Evolutionary conservation across 139 green algal species (phyloP), one percentile per base, ranked within the genome.

Genomic region (Desmodesmus armatus): DNA sequence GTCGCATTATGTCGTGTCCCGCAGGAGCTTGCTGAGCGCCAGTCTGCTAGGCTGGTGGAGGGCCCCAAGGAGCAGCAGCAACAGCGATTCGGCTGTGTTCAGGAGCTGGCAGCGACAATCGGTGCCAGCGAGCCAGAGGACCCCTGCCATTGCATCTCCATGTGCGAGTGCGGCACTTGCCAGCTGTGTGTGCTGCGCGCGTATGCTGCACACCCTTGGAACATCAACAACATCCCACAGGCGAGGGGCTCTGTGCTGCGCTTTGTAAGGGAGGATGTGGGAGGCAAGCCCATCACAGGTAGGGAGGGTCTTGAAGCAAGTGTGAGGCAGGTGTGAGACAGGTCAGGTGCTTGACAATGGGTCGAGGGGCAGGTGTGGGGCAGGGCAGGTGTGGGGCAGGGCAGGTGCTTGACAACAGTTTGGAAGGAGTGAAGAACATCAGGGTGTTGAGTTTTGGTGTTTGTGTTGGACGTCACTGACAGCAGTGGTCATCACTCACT

Each of bases 161-260:
- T n/a, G 25, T 82, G 63, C 78, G 6, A n/a, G 23, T 79, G 80
- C 37, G 67, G 80, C 43, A 67, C 21, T 3, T 79, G 80, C 66
- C 80, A 85, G 44, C 66, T 79, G 21, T 85, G 80, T 47, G 25
- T 21, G 29, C 27, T 85, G 66, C 53, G 80, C 40, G 9, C 31
- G 6, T 85, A 85, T 13, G 49, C 80, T 1, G 29, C 25, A 29
- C 80, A 85, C 47, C 80, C 80, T 35, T 85, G 80, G 80, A 85
- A 85, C 80, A 67, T 85, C 47, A 85, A 85, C 67, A 85, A 85
- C 67, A 3, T 79, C 21, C 80, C 80, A 43, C 63, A 77, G 62
- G 78, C 78, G 2, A 55, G 27, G 9, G 80, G 66, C 25, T 80
- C 66, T 25, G 66, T 85, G 80, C 66, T 85, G 44, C 65, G 80